A percentile compares a stretch with the other conserved stretches of the same genome.
These are phyloP conservation scores for Agaricus blazei DNA, from an alignment of 768 basidiomycete genomes.

Conservation along the genomic window DNA sequence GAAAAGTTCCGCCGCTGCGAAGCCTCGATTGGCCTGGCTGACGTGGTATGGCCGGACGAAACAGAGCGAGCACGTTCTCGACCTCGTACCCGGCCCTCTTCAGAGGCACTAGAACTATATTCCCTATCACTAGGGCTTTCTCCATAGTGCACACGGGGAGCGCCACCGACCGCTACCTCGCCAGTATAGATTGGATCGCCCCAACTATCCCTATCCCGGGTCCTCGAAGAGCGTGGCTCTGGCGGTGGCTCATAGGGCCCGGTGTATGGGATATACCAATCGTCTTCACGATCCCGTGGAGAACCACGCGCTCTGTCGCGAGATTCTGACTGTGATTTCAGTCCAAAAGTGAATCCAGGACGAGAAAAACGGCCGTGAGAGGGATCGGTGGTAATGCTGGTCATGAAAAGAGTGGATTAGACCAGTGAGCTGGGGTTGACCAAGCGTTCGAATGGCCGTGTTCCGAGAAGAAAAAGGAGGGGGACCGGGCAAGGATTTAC, in stretches of 20 bases:
- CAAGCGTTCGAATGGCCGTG: neutral
- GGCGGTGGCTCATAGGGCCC: slow-evolving; percentile 14
- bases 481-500: neutral
- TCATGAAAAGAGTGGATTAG: neutral
- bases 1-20: slow-evolving; percentile 30
- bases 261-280: slow-evolving; percentile 16
- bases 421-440: neutral
- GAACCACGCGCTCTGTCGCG: neutral
- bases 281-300: slow-evolving; percentile 9
- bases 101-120: neutral
- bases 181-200: slow-evolving; percentile 13
- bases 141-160: neutral
- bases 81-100: slow-evolving; percentile 16
- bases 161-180: neutral
- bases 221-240: slow-evolving; percentile 1
- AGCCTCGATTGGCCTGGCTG: slow-evolving; percentile 25
- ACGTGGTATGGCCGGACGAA: slow-evolving; percentile 34
- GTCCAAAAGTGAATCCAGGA: slow-evolving; percentile 3
- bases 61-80: slow-evolving; percentile 34
- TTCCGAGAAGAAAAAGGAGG: neutral
- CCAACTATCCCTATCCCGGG: slow-evolving; percentile 15
- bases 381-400: neutral
- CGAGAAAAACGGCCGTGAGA: slow-evolving; percentile 1
- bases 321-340: slow-evolving; percentile 2
- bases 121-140: neutral